Evolutionary conservation across 352 stramenopile species (phyloP), one percentile per base, ranked within the genome.

Genomic region (Pythium aquatile): DNA sequence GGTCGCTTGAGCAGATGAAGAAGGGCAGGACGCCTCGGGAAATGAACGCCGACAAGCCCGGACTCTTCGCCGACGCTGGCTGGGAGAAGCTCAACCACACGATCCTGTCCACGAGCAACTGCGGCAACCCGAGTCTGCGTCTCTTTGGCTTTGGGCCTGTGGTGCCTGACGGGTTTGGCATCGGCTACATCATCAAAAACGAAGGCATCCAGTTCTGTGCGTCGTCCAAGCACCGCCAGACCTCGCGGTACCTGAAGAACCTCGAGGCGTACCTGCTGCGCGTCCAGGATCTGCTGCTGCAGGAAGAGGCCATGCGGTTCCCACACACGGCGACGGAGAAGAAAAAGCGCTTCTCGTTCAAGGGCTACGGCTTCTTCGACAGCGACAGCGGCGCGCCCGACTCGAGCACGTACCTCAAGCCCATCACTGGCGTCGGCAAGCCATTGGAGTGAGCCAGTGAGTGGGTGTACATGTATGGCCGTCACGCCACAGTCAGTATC

Each of bases 131-230:
- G 40, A 94, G 88, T 65, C 78, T 99, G 49, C 76, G 88, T 37
- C 73, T 98, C 35, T 98, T 98, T 77, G 94, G 95, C 33, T 98
- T 98, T 73, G 93, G 92, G 9, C 91, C 93, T 1, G 92, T 98
- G 24, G 93, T 98, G 51, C 74, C 87, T 13, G 92, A 98, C 68
- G 96, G 96, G 35, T 98, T 98, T 76, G 96, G 96, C 55, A 97
- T 99, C 55, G 96, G 96, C 52, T 99, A 99, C 79, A 98, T 99
- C 61, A 99, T 98, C 75, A 98, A 98, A 70, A 94, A 98, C 65
- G 77, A 96, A 65, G 85, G 90, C 63, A 85, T 98, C 54, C 86
- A 97, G 70, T 88, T 95, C 68, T 95, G 86, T 59, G 86, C 83
- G 17, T 86, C 80, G 26, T 93, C 82, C 33, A 88, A 90, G 58